A percentile compares a stretch with the other conserved stretches of the same genome.
Evolutionary conservation across 306 rosid genomes (phyloP).

Genomic region (Glycine tomentella): DNA sequence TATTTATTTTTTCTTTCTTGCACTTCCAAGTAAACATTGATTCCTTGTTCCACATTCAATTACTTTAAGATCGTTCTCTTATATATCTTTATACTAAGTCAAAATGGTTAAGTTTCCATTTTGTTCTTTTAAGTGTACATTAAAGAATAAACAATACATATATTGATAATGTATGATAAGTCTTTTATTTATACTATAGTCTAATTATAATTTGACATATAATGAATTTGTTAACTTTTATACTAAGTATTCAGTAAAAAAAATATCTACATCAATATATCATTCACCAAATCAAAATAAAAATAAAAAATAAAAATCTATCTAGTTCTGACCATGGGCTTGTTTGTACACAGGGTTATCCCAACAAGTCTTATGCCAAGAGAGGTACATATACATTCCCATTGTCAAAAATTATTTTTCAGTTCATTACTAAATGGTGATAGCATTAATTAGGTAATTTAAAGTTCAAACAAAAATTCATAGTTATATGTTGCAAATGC

Average conservation of each 20-base stretch:
- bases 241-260: not conserved
- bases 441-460: not conserved
- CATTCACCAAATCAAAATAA: not conserved
- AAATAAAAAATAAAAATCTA: not conserved
- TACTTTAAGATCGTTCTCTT: not conserved
- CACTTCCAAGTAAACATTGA: constrained; percentile 11
- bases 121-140: not conserved
- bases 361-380: constrained; percentile 92
- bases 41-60: not conserved
- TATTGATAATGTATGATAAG: not conserved
- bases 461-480: no score
- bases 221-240: not conserved
- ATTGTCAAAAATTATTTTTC: no score
- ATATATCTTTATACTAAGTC: not conserved
- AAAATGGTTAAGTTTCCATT: not conserved
- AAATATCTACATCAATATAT: not conserved
- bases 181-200: not conserved
- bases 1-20: not conserved
- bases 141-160: not conserved
- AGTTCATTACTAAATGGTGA: no score
- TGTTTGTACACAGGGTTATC: constrained; percentile 82
- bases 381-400: constrained; percentile 64
- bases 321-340: constrained; percentile 29
- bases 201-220: not conserved
- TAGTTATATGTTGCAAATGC: constrained; percentile 49